A percentile compares a stretch with the other conserved stretches of the same genome.
Conservation (phyloP, 208 protist species). For the Acanthamoeba lenticulata region DNA sequence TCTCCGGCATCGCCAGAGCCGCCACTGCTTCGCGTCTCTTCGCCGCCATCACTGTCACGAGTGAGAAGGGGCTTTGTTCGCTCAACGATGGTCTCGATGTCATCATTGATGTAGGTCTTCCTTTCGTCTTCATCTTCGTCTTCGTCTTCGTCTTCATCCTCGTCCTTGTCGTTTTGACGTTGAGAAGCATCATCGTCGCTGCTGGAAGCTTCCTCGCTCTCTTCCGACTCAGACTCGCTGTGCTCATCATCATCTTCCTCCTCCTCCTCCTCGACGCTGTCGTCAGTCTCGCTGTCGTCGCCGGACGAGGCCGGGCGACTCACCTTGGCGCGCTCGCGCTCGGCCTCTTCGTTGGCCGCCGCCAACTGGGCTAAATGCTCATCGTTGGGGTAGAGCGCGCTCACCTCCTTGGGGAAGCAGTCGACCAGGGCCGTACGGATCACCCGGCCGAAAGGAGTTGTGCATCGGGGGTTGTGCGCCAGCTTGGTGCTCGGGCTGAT, state of each 20-base stretch:
- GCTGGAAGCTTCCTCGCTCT: background rate
- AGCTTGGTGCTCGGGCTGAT: constrained; percentile 35
- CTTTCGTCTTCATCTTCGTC: background rate
- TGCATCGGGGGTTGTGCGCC: background rate
- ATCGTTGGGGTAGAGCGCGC: constrained; percentile 12
- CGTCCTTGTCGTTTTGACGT: background rate
- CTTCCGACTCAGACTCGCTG: background rate
- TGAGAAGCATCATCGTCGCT: too few relatives aligned
- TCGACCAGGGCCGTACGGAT: background rate
- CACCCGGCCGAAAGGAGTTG: background rate
- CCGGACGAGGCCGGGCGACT: too few relatives aligned
- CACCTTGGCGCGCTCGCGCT: too few relatives aligned
- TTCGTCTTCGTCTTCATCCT: background rate
- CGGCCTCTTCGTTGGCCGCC: background rate
- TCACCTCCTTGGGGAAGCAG: background rate
- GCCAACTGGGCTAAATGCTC: background rate
- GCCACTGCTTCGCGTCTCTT: too few relatives aligned
- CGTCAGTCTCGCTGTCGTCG: background rate
- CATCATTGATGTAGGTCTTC: too few relatives aligned
- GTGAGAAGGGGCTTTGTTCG: too few relatives aligned
- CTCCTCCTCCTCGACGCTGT: background rate
- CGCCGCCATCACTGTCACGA: too few relatives aligned
- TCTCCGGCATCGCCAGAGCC: too few relatives aligned
- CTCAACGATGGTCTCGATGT: too few relatives aligned
- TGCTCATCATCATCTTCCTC: background rate